Evolutionary conservation across 495 filamentous ascomycete genomes (phyloP).

Genomic region (Penicillium ochrochloron): DNA sequence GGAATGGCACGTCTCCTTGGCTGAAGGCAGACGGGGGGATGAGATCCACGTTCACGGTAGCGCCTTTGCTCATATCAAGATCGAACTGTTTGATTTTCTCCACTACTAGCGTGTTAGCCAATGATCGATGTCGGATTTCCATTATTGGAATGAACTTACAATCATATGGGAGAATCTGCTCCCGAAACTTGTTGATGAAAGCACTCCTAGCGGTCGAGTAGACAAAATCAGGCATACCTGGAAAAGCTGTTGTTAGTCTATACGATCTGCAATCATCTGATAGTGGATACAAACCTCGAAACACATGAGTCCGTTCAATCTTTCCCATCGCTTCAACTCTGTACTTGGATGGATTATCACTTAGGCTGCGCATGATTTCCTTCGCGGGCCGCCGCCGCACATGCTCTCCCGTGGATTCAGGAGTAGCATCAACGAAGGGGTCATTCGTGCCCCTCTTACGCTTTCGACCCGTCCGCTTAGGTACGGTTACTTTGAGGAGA

Average conservation of each 20-base stretch:
- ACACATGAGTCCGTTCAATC: slow-evolving; percentile 82
- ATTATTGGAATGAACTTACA: slow-evolving; percentile 47
- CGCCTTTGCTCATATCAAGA: slow-evolving; percentile 66
- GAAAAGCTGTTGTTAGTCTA: slow-evolving; percentile 1
- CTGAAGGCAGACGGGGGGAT: slow-evolving; percentile 80
- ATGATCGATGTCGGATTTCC: too few species aligned
- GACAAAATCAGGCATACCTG: slow-evolving; percentile 75
- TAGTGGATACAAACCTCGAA: slow-evolving; percentile 60
- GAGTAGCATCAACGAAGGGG: slow-evolving; percentile 54
- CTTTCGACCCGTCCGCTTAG: slow-evolving; percentile 83
- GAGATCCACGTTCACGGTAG: slow-evolving; percentile 64
- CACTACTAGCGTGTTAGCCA: slow-evolving; percentile 44
- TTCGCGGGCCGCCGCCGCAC: slow-evolving; percentile 35
- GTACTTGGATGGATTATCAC: slow-evolving; percentile 73
- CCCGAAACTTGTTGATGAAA: slow-evolving; percentile 68
- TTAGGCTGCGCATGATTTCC: slow-evolving; percentile 65
- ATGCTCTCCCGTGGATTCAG: slow-evolving; percentile 11
- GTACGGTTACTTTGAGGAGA: slow-evolving; percentile 83
- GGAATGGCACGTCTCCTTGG: slow-evolving; percentile 68
- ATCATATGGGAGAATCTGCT: slow-evolving; percentile 66
- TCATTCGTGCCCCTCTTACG: slow-evolving; percentile 73
- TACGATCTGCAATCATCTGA: background rate
- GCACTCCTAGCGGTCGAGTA: slow-evolving; percentile 63
- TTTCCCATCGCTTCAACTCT: slow-evolving; percentile 70
- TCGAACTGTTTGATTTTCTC: slow-evolving; percentile 75